These are phyloP conservation scores for Nicotiana attenuata DNA, from an alignment of 257 asterid genomes.

Conservation along the genomic window DNA sequence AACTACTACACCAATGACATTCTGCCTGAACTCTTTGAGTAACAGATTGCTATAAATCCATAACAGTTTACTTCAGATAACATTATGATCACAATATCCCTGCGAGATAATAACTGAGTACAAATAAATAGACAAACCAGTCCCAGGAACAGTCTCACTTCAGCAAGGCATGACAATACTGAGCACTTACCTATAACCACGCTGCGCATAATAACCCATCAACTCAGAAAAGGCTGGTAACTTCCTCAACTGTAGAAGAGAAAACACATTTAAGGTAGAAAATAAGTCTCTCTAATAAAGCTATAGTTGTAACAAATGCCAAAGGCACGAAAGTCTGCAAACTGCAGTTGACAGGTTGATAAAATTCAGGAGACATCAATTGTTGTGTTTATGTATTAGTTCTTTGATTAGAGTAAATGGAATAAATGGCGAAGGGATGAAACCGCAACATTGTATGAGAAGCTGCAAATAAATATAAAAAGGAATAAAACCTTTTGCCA, in stretches of 20 bases:
- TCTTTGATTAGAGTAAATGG: not conserved
- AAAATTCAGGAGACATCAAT: not conserved
- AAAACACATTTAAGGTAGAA: constrained; percentile 18
- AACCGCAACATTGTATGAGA: not conserved
- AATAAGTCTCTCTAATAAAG: constrained; percentile 9
- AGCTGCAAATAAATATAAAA: not conserved
- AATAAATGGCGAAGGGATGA: not conserved
- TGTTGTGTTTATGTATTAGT: not conserved
- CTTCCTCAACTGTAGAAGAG: constrained; percentile 51
- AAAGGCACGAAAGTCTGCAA: not conserved
- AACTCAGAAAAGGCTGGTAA: constrained; percentile 74
- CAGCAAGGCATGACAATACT: constrained; percentile 3
- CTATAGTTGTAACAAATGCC: not conserved
- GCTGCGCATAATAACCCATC: constrained; percentile 53
- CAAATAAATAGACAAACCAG: not conserved
- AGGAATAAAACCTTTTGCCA: constrained; percentile 55
- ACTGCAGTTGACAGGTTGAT: not conserved
- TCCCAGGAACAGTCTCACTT: not conserved
- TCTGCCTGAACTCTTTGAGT: not conserved
- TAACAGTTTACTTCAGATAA: not conserved
- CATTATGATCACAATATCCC: not conserved
- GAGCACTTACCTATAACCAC: constrained; percentile 68
- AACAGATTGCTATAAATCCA: not conserved
- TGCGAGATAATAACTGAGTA: not conserved
- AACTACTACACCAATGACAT: not conserved